A percentile compares a stretch with the other conserved stretches of the same genome.
Evolutionary conservation across 2,329 filamentous ascomycete species (phyloP).

Genomic region (Apiospora malaysiana): DNA sequence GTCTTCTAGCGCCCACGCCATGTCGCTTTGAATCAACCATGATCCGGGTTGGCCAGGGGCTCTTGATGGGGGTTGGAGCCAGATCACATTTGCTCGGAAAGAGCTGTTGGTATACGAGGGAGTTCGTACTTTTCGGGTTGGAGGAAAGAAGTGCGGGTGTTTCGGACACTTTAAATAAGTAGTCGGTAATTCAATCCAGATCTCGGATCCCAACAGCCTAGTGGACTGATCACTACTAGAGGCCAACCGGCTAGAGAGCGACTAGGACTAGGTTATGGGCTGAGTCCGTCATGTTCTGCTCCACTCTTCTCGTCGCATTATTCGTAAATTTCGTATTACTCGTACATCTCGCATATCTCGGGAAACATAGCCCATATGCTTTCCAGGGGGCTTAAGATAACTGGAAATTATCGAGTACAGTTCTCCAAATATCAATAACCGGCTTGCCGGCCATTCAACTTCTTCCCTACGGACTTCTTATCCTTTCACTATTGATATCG

Average conservation of each 20-base stretch:
- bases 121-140: slow-evolving; percentile 4
- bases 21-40: neutral
- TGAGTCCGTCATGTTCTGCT: neutral
- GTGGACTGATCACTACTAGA: neutral
- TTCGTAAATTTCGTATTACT: neutral
- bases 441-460: no score
- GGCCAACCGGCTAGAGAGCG: neutral
- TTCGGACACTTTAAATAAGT: neutral
- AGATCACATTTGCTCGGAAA: neutral
- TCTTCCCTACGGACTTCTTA: no score
- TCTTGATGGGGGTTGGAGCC: neutral
- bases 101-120: neutral
- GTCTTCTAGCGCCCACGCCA: slow-evolving; percentile 12
- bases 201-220: neutral
- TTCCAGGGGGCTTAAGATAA: no score
- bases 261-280: neutral
- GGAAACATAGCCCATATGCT: no score
- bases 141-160: neutral
- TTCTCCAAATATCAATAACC: no score
- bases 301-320: neutral
- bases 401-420: no score
- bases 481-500: no score
- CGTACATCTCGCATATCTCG: neutral
- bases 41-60: neutral
- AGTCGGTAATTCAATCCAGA: no score